A percentile compares a stretch with the other conserved stretches of the same genome.
phyloP scores from a whole-genome alignment of 805 yeast genomes.

The Scheffersomyces stipitis region DNA sequence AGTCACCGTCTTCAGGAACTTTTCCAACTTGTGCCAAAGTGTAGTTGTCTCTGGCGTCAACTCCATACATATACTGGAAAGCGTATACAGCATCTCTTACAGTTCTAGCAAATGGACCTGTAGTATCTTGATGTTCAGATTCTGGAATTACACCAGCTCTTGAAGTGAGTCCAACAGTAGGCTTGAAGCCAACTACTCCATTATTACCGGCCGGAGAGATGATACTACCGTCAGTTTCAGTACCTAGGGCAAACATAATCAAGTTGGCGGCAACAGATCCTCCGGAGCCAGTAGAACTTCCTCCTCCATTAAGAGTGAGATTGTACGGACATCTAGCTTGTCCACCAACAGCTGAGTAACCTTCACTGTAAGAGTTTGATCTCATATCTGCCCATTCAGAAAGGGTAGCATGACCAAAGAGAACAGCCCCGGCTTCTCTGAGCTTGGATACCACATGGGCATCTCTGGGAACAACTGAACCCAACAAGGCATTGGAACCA shows the following conservation, averaged over 20 bases:
- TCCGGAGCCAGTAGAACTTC: constrained; percentile 27
- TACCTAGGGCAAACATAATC: constrained; percentile 25
- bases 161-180: constrained; percentile 27
- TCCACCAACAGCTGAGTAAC: constrained; percentile 26
- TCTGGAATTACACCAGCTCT: constrained; percentile 26
- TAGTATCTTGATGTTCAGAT: constrained; percentile 24
- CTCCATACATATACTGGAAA: constrained; percentile 26
- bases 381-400: constrained; percentile 32
- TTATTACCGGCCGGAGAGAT: constrained; percentile 24
- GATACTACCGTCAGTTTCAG: constrained; percentile 28
- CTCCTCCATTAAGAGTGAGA: constrained; percentile 23
- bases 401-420: constrained; percentile 24
- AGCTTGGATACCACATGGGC: constrained; percentile 21
- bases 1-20: constrained; percentile 25
- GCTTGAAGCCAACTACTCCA: constrained; percentile 25
- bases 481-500: constrained; percentile 22
- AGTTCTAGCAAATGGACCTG: constrained; percentile 26
- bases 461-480: constrained; percentile 27
- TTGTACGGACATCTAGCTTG: constrained; percentile 26
- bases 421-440: constrained; percentile 26
- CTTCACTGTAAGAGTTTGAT: constrained; percentile 21
- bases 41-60: constrained; percentile 13
- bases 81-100: constrained; percentile 25
- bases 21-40: constrained; percentile 24
- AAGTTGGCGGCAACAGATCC: constrained; percentile 25